Base-by-base conservation (phyloP, 148 eudicot species). In the Diospyros kaki region DNA sequence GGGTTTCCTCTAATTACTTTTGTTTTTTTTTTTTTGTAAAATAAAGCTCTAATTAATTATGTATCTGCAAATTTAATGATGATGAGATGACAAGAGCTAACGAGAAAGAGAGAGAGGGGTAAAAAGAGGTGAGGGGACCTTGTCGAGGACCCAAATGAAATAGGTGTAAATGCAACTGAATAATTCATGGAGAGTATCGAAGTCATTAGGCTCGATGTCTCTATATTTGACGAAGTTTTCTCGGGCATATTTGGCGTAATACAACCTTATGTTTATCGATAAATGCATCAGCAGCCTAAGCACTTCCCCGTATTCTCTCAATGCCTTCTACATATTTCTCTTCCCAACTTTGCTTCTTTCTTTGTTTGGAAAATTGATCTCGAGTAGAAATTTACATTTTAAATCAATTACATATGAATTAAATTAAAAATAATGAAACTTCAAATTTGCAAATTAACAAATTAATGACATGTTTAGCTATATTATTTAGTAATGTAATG, bases 191-290 rank as follows among this genome's bases (percentile, higher is more conserved):
- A 91, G 68, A 64, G 90, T 77, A 51, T 68, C 58, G 53, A 86
- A 14, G 52, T 94, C 97, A n/a, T 81, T 58, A 15, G 88, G 75
- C 12, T 91, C 97, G 28, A 87, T 82, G 40, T 89, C 91, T 64
- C 97, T 65, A 81, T 87, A 93, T 48, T 94, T 94, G 58, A 94
- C 97, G 88, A 94, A 94, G 80, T 91, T 94, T 81, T 94, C 98
- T 58, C 98, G 83, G 28, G 91, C 97, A 75, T 87, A 94, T 58
- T 91, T 94, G 73, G 98, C 89, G 78, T 91, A 94, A 75, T 94
- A 94, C 50, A 85, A 76, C 17, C 93, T 80, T 1, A 90, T 83
- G 77, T 94, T 97, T 77, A 78, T 71, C 2, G 95, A 93, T 13
- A 94, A 90, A 40, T 90, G 89, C 77, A 89, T 80, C 56, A 93